These are phyloP conservation scores for Iodosphaeria phyllophila DNA, from an alignment of 2,329 filamentous ascomycete genomes.

Conservation along the genomic window DNA sequence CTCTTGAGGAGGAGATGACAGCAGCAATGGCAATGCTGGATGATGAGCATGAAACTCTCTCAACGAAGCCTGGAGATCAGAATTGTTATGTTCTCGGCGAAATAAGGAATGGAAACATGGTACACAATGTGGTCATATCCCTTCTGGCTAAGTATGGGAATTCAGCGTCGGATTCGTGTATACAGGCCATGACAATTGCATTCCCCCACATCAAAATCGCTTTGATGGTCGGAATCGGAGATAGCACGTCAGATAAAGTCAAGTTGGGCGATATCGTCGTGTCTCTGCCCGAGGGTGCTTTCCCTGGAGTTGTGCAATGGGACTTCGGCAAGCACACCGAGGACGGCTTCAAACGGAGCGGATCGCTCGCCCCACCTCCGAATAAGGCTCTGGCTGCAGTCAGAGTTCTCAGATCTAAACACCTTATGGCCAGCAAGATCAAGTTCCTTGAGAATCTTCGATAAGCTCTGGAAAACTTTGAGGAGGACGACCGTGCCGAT, in stretches of 20 bases:
- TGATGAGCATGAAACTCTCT: constrained; percentile 4
- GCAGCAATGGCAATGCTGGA: constrained; percentile 8
- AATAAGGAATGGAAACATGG: too few relatives aligned
- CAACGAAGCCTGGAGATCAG: constrained; percentile 2
- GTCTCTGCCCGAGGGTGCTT: constrained; percentile 3
- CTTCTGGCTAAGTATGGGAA: constrained; percentile 12
- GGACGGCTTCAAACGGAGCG: constrained; percentile 6
- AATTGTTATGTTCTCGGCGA: constrained; percentile 8
- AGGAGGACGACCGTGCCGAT: constrained; percentile 5
- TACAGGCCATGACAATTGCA: constrained; percentile 11
- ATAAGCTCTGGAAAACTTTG: constrained; percentile 2
- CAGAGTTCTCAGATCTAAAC: constrained; percentile 5
- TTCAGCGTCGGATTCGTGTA: constrained; percentile 13
- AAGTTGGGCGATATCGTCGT: constrained; percentile 11
- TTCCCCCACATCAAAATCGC: constrained; percentile 17
- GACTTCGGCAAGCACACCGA: constrained; percentile 7
- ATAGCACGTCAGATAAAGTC: constrained; percentile 7
- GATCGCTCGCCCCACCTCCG: constrained; percentile 7
- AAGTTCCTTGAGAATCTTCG: not conserved
- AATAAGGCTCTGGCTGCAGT: constrained; percentile 6
- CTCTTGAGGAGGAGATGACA: constrained; percentile 6
- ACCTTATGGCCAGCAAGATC: not conserved
- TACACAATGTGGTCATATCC: constrained; percentile 8
- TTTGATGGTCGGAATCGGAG: constrained; percentile 24
- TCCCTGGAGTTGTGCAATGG: constrained; percentile 9